Percentiles rank a stretch among this genome's conserved stretches.
phyloP scores from a whole-genome alignment of 306 rosid genomes.

The Quercus mongolica region DNA sequence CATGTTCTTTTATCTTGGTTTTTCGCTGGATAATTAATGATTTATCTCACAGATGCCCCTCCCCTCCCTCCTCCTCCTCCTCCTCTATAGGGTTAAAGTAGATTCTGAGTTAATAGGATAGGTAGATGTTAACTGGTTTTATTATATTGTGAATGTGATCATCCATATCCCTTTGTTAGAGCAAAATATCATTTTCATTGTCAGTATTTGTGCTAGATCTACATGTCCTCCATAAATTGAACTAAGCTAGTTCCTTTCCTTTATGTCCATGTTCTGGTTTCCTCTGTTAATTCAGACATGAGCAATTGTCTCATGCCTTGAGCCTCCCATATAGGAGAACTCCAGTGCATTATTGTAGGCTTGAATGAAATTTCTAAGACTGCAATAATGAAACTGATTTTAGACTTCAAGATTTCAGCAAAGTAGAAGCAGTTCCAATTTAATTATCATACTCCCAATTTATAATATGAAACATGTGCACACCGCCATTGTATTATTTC shows the following conservation, averaged over 20 bases:
- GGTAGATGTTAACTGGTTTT: neutral
- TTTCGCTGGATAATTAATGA: neutral
- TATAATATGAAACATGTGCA: neutral
- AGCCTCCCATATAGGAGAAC: neutral
- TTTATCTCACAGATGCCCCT: neutral
- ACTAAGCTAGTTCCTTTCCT: neutral
- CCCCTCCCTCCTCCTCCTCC: neutral
- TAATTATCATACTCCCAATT: neutral
- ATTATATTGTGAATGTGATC: neutral
- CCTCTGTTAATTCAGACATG: neutral
- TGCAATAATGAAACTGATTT: neutral
- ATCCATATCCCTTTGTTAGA: neutral
- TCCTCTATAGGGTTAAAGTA: neutral
- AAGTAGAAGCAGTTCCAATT: neutral
- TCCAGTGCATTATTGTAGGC: neutral
- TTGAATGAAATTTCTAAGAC: neutral
- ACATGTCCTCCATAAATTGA: neutral
- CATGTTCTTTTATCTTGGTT: neutral
- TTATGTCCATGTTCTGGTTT: neutral
- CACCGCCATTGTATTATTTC: neutral
- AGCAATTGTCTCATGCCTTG: neutral
- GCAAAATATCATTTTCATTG: neutral
- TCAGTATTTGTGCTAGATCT: neutral
- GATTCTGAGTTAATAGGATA: neutral
- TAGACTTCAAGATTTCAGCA: neutral